A percentile compares a stretch with the other conserved stretches of the same genome.
Evolutionary conservation across 2,329 filamentous ascomycete species (phyloP).

Genomic region (Fonsecaea multimorphosa): DNA sequence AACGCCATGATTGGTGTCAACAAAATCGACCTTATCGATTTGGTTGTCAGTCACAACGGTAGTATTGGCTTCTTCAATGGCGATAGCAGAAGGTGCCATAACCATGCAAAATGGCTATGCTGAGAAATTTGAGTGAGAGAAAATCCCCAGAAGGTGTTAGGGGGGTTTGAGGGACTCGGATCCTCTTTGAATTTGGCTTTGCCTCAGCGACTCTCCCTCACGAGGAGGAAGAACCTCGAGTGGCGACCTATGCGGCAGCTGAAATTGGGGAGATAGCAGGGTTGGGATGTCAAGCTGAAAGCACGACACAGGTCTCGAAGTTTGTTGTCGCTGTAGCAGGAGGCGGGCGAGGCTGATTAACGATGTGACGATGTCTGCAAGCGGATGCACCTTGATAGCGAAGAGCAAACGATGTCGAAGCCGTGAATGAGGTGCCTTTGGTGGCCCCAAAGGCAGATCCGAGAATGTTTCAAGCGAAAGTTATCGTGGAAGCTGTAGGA

Average conservation of each 20-base stretch:
- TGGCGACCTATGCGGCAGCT: conserved; percentile 99
- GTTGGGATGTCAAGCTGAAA: conserved; percentile 36
- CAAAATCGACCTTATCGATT: conserved; percentile 41
- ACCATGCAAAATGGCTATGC: conserved; percentile 56
- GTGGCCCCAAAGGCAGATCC: conserved; percentile 36
- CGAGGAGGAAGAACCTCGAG: conserved; percentile 98
- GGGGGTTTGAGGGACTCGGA: conserved; percentile 94
- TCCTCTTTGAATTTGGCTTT: conserved; percentile 81
- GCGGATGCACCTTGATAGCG: conserved; percentile 53
- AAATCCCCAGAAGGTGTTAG: conserved; percentile 65
- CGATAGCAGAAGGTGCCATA: conserved; percentile 74
- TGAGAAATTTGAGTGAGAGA: conserved; percentile 40
- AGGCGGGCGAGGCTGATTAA: conserved; percentile 56
- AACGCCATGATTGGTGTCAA: conserved; percentile 56
- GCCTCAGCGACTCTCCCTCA: conserved; percentile 99
- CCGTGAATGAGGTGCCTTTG: conserved; percentile 39
- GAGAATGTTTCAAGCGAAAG: conserved; percentile 6
- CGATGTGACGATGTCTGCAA: conserved; percentile 52
- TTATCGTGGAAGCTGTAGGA: conserved; percentile 8
- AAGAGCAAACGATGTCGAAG: conserved; percentile 37
- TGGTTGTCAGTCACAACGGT: conserved; percentile 41
- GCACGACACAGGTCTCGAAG: conserved; percentile 27
- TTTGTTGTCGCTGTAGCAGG: conserved; percentile 44
- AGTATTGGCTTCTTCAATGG: conserved; percentile 46
- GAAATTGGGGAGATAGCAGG: conserved; percentile 66